Conservation (phyloP, 257 asterid genomes). For the Ophiorrhiza pumila region DNA sequence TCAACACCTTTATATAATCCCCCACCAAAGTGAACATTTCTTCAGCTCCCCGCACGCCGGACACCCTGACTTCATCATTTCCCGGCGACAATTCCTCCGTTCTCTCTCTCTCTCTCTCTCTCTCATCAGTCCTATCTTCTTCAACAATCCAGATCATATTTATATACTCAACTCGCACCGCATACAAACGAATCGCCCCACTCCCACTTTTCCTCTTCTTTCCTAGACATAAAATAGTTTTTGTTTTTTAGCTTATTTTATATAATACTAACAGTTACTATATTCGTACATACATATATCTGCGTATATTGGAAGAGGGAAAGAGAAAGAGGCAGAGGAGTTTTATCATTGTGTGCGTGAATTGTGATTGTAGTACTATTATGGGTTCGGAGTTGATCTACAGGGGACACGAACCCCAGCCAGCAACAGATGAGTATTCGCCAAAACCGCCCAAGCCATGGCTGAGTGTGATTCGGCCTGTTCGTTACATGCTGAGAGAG, state of each 20-base stretch:
- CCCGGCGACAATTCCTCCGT: slow-evolving; percentile 25
- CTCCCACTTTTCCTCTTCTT: background rate
- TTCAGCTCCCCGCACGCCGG: slow-evolving; percentile 25
- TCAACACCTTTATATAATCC: too few species aligned
- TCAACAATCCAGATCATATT: background rate
- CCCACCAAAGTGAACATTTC: too few species aligned
- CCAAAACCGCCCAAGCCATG: slow-evolving; percentile 57
- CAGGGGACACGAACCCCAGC: slow-evolving; percentile 81
- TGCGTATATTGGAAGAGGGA: too few species aligned
- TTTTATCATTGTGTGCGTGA: background rate
- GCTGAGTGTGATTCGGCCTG: slow-evolving; percentile 34
- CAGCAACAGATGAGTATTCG: slow-evolving; percentile 51
- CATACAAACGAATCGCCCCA: background rate
- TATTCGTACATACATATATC: too few species aligned
- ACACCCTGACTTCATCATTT: slow-evolving; percentile 8
- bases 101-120: background rate
- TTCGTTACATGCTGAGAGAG: slow-evolving; percentile 48
- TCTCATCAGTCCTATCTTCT: too few species aligned
- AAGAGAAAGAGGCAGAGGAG: too few species aligned
- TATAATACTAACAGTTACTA: too few species aligned
- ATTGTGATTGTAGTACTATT: background rate
- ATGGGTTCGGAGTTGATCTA: slow-evolving; percentile 81
- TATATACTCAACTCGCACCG: background rate
- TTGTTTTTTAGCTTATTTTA: background rate
- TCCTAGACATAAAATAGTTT: background rate